phyloP scores from a whole-genome alignment of 768 basidiomycete species.

The Russula earlei region DNA sequence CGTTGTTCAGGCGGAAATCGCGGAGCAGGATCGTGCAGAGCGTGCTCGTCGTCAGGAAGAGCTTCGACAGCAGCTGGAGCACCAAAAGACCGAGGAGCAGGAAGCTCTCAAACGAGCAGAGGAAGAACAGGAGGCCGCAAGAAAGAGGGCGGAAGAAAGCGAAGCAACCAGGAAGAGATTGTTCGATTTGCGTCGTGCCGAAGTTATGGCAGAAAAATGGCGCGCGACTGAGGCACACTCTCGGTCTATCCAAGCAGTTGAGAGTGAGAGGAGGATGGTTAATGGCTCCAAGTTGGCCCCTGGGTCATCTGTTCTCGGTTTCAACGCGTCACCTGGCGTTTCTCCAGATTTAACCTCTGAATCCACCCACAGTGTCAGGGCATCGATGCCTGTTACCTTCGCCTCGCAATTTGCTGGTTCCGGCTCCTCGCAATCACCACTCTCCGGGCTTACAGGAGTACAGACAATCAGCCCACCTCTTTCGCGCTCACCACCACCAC shows the following conservation, averaged over 20 bases:
- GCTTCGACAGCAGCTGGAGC: constrained; percentile 2
- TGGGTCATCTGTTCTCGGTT: background rate
- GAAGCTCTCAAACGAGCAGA: constrained; percentile 5
- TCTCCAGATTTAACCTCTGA: background rate
- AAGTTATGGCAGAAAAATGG: constrained; percentile 1
- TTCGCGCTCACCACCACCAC: background rate
- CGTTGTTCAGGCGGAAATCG: background rate
- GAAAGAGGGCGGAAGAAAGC: background rate
- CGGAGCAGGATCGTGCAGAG: constrained; percentile 2
- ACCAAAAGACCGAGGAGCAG: constrained; percentile 4
- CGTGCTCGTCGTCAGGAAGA: background rate
- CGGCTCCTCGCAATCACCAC: background rate
- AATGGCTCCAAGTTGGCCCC: background rate
- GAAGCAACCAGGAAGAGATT: background rate
- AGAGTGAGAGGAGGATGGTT: background rate
- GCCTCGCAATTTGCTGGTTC: background rate
- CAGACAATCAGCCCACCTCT: background rate
- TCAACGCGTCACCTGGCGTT: background rate
- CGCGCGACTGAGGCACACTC: background rate
- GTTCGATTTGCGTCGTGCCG: constrained; percentile 6
- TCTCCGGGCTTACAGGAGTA: background rate
- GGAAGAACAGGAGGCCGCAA: background rate
- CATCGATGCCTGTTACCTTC: background rate
- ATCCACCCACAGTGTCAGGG: background rate
- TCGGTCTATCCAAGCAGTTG: constrained; percentile 7